A percentile compares a stretch with the other conserved stretches of the same genome.
Conservation (phyloP, 2,329 filamentous ascomycete genomes). For the Colletotrichum lini region DNA sequence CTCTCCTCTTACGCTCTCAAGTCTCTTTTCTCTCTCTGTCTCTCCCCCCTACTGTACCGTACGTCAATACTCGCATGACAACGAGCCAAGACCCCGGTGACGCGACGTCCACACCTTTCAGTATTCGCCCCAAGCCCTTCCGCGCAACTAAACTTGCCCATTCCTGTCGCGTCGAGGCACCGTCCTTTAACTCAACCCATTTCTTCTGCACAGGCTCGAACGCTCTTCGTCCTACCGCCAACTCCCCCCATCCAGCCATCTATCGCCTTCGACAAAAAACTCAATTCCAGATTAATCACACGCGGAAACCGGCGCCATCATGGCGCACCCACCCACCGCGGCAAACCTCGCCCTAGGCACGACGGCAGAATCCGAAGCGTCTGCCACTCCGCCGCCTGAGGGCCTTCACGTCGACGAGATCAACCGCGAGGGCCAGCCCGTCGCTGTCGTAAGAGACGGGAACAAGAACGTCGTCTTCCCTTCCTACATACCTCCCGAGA, state of each 20-base stretch:
- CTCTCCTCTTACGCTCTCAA: background rate
- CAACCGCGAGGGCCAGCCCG: conserved; percentile 45
- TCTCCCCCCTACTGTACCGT: background rate
- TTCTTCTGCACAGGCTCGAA: background rate
- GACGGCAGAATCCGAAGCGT: conserved; percentile 24
- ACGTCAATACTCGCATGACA: conserved; percentile 32
- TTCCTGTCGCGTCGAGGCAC: background rate
- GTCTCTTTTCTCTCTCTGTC: background rate
- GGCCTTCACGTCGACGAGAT: conserved; percentile 49
- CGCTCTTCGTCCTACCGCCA: background rate
- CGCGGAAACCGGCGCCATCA: conserved; percentile 21
- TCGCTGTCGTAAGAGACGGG: conserved; percentile 51
- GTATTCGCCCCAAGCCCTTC: conserved; percentile 5
- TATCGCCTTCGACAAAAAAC: background rate
- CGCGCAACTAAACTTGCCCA: background rate
- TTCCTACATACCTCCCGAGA: conserved; percentile 50
- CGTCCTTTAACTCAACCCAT: conserved; percentile 4
- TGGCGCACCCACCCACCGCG: conserved; percentile 32
- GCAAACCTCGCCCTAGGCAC: conserved; percentile 32
- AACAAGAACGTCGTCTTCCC: conserved; percentile 52
- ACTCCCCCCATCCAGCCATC: background rate
- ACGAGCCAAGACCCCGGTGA: conserved; percentile 36
- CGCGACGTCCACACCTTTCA: conserved; percentile 21
- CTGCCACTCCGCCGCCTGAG: conserved; percentile 36
- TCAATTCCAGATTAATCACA: background rate